Percentiles rank a stretch among this genome's conserved stretches.
phyloP scores from a whole-genome alignment of 2,329 filamentous ascomycete species.

The Exserohilum turcica region DNA sequence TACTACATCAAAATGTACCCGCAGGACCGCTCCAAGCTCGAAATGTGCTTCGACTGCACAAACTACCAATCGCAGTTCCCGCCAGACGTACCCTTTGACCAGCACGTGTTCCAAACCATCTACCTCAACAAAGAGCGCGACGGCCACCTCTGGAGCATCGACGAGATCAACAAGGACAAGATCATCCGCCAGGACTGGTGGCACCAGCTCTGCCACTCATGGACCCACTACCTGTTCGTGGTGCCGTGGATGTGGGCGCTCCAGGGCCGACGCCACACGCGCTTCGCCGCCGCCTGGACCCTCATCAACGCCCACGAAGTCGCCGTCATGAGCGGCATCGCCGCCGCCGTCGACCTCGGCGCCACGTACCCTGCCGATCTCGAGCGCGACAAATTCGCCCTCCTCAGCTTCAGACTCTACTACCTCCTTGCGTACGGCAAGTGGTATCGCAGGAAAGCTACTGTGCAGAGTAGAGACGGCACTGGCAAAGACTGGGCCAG shows the following conservation, averaged over 20 bases:
- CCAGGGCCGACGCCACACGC: constrained; percentile 67
- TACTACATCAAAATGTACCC: constrained; percentile 68
- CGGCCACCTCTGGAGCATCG: constrained; percentile 62
- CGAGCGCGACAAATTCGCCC: constrained; percentile 65
- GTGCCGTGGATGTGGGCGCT: constrained; percentile 76
- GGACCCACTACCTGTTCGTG: constrained; percentile 67
- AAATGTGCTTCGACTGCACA: constrained; percentile 73
- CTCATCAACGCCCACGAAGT: constrained; percentile 73
- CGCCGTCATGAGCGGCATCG: constrained; percentile 72
- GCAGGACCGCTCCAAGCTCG: constrained; percentile 60
- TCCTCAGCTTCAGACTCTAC: constrained; percentile 65
- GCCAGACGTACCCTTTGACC: constrained; percentile 59
- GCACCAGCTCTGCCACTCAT: constrained; percentile 69
- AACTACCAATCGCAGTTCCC: constrained; percentile 75
- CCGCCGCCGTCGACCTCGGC: constrained; percentile 71
- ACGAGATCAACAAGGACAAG: constrained; percentile 63
- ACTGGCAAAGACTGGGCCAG: constrained; percentile 62
- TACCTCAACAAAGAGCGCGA: constrained; percentile 65
- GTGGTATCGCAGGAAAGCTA: constrained; percentile 59
- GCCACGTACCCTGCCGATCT: constrained; percentile 67
- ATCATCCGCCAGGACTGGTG: constrained; percentile 69
- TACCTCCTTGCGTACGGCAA: constrained; percentile 65
- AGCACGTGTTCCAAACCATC: constrained; percentile 73
- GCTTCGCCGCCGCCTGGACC: constrained; percentile 71
- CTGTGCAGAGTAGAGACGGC: constrained; percentile 52